Base-by-base conservation (phyloP, 768 basidiomycete species). In the Candolleomyces eurysporus region DNA sequence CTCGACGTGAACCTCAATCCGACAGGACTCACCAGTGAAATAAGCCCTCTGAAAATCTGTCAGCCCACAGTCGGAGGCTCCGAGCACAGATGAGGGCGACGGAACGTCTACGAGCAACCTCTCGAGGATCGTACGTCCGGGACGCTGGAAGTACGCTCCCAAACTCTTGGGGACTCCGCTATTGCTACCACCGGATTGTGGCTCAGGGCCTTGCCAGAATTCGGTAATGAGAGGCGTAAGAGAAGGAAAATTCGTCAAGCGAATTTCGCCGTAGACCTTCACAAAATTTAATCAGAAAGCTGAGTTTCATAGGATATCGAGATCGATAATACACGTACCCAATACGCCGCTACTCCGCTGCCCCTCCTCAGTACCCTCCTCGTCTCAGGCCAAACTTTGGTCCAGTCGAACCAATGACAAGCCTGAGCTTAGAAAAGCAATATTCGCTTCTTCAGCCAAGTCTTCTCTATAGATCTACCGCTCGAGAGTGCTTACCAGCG, bases 331-430 rank as follows among this genome's bases (percentile, higher is more conserved):
- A 8, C 39, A 72, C 81, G 45, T 61, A 90, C 91, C 87, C 90
- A 92, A 67, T 87, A 87, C 5, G 89, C 90, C 11, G 84, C 84
- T 1, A 83, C 87, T 3, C 90, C 92, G 17, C 84, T 80, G 8
- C 76, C 78, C 13, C 16, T 31, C 53, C 82, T 77, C 46, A 93
- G 73, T 8, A 89, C 80, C 3, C 88, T 78, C 11, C 78, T 76
- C 0, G 85, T 75, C 71, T 92, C 88, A 3, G 81, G 82, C 90
- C 91, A 94, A 7, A 89, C 78, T 65, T 81, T 84, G 6, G 73
- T 70, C 82, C 87, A 90, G 66, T 92, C 80, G 67, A 93, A 94
- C 91, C 91, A 92, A 68, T 94, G 92, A 3, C 84, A 84, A 0
- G 91, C 85, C 73, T 91, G 91, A 1, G 89, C 91, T 91, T 53